phyloP scores from a whole-genome alignment of 2,329 filamentous ascomycete genomes.

The Penicillium sp. region DNA sequence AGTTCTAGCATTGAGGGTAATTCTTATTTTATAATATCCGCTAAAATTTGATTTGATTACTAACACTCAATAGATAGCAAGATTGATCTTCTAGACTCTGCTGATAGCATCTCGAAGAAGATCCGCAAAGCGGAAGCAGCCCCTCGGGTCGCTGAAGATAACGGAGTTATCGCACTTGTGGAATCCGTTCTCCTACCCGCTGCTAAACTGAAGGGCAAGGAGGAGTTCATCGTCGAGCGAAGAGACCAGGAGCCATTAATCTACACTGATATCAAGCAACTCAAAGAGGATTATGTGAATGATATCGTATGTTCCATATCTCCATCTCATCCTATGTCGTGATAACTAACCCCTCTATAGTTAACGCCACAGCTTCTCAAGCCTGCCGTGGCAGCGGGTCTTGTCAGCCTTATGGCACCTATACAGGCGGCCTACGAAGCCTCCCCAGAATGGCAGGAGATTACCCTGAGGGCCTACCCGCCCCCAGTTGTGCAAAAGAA shows the following conservation, averaged over 20 bases:
- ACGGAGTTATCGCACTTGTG: slow-evolving; percentile 82
- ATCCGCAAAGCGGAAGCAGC: slow-evolving; percentile 79
- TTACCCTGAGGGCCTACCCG: slow-evolving; percentile 79
- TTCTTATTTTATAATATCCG: neutral
- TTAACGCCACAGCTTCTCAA: slow-evolving; percentile 87
- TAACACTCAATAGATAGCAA: slow-evolving; percentile 51
- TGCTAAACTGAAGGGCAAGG: slow-evolving; percentile 41
- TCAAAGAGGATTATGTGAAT: slow-evolving; percentile 76
- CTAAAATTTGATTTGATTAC: neutral
- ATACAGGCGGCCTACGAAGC: slow-evolving; percentile 73
- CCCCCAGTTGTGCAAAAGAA: slow-evolving; percentile 62
- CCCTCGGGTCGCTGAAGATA: slow-evolving; percentile 75
- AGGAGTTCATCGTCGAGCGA: slow-evolving; percentile 68
- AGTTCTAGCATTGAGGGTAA: slow-evolving; percentile 61
- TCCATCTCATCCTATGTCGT: neutral
- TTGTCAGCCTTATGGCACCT: slow-evolving; percentile 72
- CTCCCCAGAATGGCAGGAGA: slow-evolving; percentile 76
- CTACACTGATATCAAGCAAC: slow-evolving; percentile 72
- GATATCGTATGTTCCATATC: slow-evolving; percentile 63
- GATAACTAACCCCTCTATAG: slow-evolving; percentile 35
- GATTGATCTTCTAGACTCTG: slow-evolving; percentile 79
- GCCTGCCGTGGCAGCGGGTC: slow-evolving; percentile 71
- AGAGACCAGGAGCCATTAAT: slow-evolving; percentile 71
- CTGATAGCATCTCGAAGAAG: slow-evolving; percentile 77
- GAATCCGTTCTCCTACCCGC: slow-evolving; percentile 85